A percentile compares a stretch with the other conserved stretches of the same genome.
Evolutionary conservation across 2,329 filamentous ascomycete species (phyloP).

Genomic region (Cladosporium sp.): DNA sequence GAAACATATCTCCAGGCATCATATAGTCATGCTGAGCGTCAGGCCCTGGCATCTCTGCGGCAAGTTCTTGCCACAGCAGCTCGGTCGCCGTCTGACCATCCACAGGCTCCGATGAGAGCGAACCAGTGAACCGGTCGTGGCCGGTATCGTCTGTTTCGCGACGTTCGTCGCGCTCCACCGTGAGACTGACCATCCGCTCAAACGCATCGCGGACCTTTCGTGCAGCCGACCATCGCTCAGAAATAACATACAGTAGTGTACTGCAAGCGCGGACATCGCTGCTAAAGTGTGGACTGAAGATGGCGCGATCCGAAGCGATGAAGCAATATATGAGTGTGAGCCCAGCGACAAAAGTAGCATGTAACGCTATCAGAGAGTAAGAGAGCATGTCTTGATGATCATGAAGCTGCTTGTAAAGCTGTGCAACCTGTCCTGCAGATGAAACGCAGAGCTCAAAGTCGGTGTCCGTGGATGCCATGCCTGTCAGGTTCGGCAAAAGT

Average conservation of each 20-base stretch:
- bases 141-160: neutral
- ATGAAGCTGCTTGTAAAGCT: slow-evolving; percentile 38
- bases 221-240: slow-evolving; percentile 26
- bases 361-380: slow-evolving; percentile 36
- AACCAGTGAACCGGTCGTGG: neutral
- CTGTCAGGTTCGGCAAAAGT: neutral
- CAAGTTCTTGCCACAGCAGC: slow-evolving; percentile 4
- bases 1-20: neutral
- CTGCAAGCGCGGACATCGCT: slow-evolving; percentile 35
- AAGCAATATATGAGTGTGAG: slow-evolving; percentile 38
- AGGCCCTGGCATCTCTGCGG: neutral
- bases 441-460: slow-evolving; percentile 25
- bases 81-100: neutral
- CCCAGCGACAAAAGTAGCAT: slow-evolving; percentile 34
- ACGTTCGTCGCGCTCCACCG: neutral
- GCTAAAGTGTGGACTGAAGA: slow-evolving; percentile 29
- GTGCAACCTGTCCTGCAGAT: slow-evolving; percentile 35
- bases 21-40: neutral
- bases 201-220: slow-evolving; percentile 19
- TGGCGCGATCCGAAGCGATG: slow-evolving; percentile 30
- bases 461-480: neutral
- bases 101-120: neutral
- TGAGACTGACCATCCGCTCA: slow-evolving; percentile 8
- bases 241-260: slow-evolving; percentile 27
- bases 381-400: slow-evolving; percentile 28